A percentile compares a stretch with the other conserved stretches of the same genome.
phyloP scores from a whole-genome alignment of 169 alveolate genomes.

The Eimeria sp. region DNA sequence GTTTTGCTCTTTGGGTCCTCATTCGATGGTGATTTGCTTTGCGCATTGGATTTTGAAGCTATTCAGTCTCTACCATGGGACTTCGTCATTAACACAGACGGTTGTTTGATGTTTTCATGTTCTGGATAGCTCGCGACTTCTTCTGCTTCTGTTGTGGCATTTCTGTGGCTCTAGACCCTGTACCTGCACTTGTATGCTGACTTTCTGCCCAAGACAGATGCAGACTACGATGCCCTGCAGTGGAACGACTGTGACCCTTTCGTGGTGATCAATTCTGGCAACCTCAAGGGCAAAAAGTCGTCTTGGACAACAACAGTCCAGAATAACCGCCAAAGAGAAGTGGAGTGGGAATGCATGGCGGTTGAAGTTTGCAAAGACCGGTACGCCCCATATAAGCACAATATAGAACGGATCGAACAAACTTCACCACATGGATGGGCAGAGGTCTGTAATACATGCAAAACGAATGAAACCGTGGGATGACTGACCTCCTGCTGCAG shows the following conservation, averaged over 20 bases:
- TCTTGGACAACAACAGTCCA: conserved; percentile 67
- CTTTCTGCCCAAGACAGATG: conserved; percentile 72
- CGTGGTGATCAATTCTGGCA: conserved; percentile 27
- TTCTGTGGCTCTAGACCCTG: conserved; percentile 30
- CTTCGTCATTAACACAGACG: neutral
- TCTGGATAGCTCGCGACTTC: neutral
- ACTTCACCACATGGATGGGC: neutral
- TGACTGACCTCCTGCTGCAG: conserved; percentile 13
- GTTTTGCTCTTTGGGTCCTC: neutral
- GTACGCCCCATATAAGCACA: conserved; percentile 12
- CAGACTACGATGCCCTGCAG: conserved; percentile 61
- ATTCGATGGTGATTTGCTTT: neutral
- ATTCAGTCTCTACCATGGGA: neutral
- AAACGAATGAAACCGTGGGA: neutral
- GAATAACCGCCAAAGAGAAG: conserved; percentile 77
- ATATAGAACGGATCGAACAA: neutral
- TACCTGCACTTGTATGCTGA: conserved; percentile 76
- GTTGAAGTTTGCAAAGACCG: conserved; percentile 49
- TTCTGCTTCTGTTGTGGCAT: neutral
- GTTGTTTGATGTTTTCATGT: neutral
- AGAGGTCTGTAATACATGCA: neutral
- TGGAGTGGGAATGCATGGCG: conserved; percentile 74
- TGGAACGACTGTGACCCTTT: conserved; percentile 82
- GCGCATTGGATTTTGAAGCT: neutral
- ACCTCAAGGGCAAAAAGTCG: neutral